Base-by-base conservation (phyloP, 257 asterid species). In the Solanum megistacrolobum region DNA sequence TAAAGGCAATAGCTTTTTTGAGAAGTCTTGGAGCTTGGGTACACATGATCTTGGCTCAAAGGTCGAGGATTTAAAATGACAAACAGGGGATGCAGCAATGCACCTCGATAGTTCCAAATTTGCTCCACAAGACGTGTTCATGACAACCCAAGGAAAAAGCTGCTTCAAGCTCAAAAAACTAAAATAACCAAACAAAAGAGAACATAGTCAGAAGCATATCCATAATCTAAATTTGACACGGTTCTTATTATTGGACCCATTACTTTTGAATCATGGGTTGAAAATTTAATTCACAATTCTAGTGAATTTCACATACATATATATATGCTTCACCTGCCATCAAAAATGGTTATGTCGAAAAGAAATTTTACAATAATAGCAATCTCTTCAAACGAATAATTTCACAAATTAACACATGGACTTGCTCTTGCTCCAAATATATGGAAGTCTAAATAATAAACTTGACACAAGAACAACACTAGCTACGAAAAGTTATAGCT, bases 91-190 rank as follows among this genome's bases (percentile, higher is more conserved):
- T n/a, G 60, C 83, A 69, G 87, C 36, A 58, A 76, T 87, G 89
- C 89, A 87, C 21, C 36, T 48, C 4, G 85, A 46, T 75, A 91
- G 34, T 31, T 91, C 90, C 18, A 71, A 8, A 32, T 48, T 87
- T 34, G 88, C 88, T 90, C 90, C 82, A 84, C 11, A 83, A 35
- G 87, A 41, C n/a, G 68, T 83, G 48, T 90, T 88, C 93, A 91
- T 90, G 20, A 58, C 39, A 76, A 32, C 86, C 69, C 58, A 34
- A 83, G 68, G 39, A 46, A 86, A 58, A 88, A 52, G 1, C 3
- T 52, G 39, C 68, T 46, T 27, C 41, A 46, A 38, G 27, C 48
- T 84, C 27, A 73, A 60, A 23, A 38, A 83, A 36, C 82, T 27
- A 73, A 83, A 74, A 66, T 58, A 87, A 58, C 38, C 81, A 34